Evolutionary conservation across 225 moss, liverwort and hornwort species (phyloP), one percentile per base, ranked within the genome.

Genomic region (Physcomitrium patens): DNA sequence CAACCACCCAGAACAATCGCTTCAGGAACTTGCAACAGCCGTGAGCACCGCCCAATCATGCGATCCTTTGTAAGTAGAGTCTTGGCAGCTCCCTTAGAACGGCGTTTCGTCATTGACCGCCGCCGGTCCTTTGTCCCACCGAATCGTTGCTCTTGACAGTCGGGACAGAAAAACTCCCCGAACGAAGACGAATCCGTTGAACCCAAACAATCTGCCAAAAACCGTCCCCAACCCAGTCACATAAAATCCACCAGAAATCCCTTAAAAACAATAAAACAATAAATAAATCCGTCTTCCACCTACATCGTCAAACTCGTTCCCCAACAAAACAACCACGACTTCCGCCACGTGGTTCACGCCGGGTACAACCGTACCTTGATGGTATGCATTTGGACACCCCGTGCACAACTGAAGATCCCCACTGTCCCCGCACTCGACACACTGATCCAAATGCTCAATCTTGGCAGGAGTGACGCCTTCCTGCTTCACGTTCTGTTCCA

Each of bases 401-500:
- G 86, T 86, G 50, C 96, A 97, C 26, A 91, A 80, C 58, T 91
- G 92, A 71, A 97, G 92, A 60, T 97, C 92, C 66, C 90, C 94
- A 66, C 85, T 80, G 59, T 97, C 97, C 70, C 91, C 97, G 78
- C 97, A 97, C 73, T 97, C 97, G 65, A 87, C 87, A 79, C 97
- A 97, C 68, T 91, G 86, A 59, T 97, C 94, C 67, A 92, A 80
- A 81, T 97, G 94, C 63, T 97, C 94, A 59, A 93, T 83, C 67
- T 80, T 83, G 10, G 79, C 70, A 65, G 84, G 73, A 27, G 76
- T 70, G 61, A 69, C 65, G 63, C 88, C 88, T 71, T 76, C 88
- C 70, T 73, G 85, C 74, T 88, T 88, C 28, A 76, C 81, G 16
- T 70, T 90, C 69, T 89, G 87, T 56, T 87, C 85, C 43, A 86